Conservation (phyloP, 225 moss, liverwort and hornwort species). For the Rhytidiadelphus loreus region DNA sequence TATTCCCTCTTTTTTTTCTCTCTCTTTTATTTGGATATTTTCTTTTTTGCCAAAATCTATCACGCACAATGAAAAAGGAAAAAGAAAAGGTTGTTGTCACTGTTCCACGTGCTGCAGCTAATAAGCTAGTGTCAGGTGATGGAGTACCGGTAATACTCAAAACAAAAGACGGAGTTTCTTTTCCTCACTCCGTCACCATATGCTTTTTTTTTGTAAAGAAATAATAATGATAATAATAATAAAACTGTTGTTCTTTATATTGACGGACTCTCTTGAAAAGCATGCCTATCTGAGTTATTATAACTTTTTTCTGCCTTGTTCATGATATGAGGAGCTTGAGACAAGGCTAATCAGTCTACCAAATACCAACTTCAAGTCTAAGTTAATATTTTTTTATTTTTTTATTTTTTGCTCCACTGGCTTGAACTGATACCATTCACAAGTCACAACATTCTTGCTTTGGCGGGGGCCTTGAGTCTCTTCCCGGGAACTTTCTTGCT, state of each 20-base stretch:
- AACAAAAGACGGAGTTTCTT: no score
- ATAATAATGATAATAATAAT: background rate
- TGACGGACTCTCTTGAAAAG: background rate
- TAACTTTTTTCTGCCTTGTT: background rate
- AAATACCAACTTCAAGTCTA: no score
- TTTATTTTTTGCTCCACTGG: background rate
- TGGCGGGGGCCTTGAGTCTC: background rate
- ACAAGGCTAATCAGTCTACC: background rate
- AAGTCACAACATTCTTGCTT: background rate
- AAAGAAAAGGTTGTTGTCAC: background rate
- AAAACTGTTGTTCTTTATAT: background rate
- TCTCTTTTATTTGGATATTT: background rate
- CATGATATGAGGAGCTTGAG: background rate
- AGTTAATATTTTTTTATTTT: no score
- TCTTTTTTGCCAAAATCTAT: no score
- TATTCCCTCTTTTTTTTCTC: background rate
- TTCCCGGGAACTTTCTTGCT: accelerated
- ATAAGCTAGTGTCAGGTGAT: background rate
- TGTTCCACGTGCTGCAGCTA: background rate
- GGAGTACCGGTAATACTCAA: background rate
- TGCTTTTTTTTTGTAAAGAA: no score
- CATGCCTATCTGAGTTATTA: background rate
- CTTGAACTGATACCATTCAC: background rate
- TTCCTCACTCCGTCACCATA: background rate
- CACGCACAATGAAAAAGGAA: background rate